Evolutionary conservation across 768 basidiomycete genomes (phyloP).

Genomic region (Tulasnella sp.): DNA sequence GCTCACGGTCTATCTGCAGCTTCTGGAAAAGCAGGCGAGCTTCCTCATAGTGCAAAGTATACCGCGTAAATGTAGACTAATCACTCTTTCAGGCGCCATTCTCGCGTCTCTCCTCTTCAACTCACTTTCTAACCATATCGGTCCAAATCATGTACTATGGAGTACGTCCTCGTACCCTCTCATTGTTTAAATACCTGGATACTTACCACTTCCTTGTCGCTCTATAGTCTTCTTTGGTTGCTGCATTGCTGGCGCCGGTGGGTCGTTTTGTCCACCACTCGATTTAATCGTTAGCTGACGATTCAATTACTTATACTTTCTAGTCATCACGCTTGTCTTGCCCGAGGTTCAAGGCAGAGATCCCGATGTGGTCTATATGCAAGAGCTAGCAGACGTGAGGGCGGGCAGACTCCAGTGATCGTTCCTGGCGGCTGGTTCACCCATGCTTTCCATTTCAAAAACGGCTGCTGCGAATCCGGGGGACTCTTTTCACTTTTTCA

Average conservation of each 20-base stretch:
- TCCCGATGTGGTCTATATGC: neutral
- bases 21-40: conserved; percentile 48
- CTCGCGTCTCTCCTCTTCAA: conserved; percentile 66
- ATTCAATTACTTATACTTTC: no score
- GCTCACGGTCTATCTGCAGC: conserved; percentile 71
- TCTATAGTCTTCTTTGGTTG: neutral
- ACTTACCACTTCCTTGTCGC: no score
- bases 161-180: conserved; percentile 35
- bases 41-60: neutral
- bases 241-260: neutral
- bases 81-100: conserved; percentile 44
- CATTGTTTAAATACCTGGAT: no score
- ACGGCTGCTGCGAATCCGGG: no score
- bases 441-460: no score
- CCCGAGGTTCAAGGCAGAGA: neutral
- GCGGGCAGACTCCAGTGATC: no score
- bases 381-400: neutral
- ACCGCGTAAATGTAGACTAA: no score
- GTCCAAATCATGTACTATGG: conserved; percentile 60
- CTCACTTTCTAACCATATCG: conserved; percentile 45
- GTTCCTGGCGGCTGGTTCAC: no score
- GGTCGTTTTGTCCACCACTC: no score
- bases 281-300: no score
- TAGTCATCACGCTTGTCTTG: neutral
- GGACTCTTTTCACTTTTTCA: no score